Base-by-base conservation (phyloP, 1,284 basidiomycete genomes). In the Cryptococcus sp. region DNA sequence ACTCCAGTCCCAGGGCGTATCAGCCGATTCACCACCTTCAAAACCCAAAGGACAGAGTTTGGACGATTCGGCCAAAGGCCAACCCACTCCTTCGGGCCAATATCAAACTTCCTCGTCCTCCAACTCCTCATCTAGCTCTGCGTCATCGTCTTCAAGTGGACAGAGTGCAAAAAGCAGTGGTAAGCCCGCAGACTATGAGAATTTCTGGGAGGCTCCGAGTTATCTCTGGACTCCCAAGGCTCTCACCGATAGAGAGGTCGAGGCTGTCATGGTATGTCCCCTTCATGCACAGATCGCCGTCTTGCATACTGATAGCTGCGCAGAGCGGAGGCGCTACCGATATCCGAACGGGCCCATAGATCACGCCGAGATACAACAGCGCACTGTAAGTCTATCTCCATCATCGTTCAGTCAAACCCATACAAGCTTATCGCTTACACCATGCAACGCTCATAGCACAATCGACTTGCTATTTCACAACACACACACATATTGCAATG, bases 181-280 rank as follows among this genome's bases (percentile, higher is more conserved):
- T 55, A 67, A 80, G 69, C 70, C 76, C 39, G 66, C 73, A 41
- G 79, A 83, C 60, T 86, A 82, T 78, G 78, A 79, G 40, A 82
- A 91, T 67, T 91, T 88, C 77, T 91, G 89, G 88, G 84, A 93
- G 64, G 89, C 88, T 13, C 91, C 91, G 0, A 70, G 81, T 46
- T 82, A 84, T 61, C 81, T 87, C 59, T 89, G 88, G 88, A 83
- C 80, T 58, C 83, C 84, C 20, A 82, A 81, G 61, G 79, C 83
- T 48, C 79, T 91, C 41, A 80, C 83, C 37, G 85, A 91, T 45
- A 77, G 75, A 38, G 91, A 93, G 81, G 87, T 92, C 58, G 86
- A 91, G 50, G 86, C 89, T 46, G 81, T 93, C 63, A 81, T 86
- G 83, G 91, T 91, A 74, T 78, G 87, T 76, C 34, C 79, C 46